phyloP scores from a whole-genome alignment of 2,329 filamentous ascomycete species.

The Xylaria sp. region DNA sequence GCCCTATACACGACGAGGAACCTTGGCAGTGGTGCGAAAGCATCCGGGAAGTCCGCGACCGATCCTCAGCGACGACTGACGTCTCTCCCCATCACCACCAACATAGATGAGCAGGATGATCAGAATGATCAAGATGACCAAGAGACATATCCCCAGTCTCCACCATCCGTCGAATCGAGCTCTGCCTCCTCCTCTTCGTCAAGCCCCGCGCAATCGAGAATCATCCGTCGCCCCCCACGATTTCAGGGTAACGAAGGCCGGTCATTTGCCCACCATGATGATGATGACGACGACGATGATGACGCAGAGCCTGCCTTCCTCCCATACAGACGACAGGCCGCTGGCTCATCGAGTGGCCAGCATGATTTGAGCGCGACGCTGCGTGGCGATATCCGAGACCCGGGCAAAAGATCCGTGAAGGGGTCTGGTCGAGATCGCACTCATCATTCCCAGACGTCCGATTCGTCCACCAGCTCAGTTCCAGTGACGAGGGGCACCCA shows the following conservation, averaged over 20 bases:
- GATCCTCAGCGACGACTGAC: constrained; percentile 57
- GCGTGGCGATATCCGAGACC: constrained; percentile 56
- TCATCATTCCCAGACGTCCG: constrained; percentile 66
- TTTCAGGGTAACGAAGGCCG: constrained; percentile 56
- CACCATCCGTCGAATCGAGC: constrained; percentile 56
- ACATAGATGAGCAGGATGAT: constrained; percentile 48
- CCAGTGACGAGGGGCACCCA: constrained; percentile 50
- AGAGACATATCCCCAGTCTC: constrained; percentile 56
- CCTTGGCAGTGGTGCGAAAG: constrained; percentile 50
- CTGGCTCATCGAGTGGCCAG: constrained; percentile 43
- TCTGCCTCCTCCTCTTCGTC: constrained; percentile 53
- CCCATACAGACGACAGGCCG: constrained; percentile 54
- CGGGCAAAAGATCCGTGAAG: constrained; percentile 49
- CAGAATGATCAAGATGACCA: constrained; percentile 48
- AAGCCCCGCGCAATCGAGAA: constrained; percentile 67
- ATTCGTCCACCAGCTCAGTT: constrained; percentile 70
- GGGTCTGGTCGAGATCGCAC: constrained; percentile 50
- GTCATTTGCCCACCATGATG: constrained; percentile 59
- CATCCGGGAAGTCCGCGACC: constrained; percentile 47
- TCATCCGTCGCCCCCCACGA: constrained; percentile 68
- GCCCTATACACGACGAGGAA: constrained; percentile 51
- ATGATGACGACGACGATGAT: constrained; percentile 64
- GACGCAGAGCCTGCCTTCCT: constrained; percentile 68
- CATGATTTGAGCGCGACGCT: constrained; percentile 66
- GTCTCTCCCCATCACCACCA: constrained; percentile 56